These are phyloP conservation scores for Rhypophila decipiens DNA, from an alignment of 495 filamentous ascomycete genomes.

Conservation along the genomic window DNA sequence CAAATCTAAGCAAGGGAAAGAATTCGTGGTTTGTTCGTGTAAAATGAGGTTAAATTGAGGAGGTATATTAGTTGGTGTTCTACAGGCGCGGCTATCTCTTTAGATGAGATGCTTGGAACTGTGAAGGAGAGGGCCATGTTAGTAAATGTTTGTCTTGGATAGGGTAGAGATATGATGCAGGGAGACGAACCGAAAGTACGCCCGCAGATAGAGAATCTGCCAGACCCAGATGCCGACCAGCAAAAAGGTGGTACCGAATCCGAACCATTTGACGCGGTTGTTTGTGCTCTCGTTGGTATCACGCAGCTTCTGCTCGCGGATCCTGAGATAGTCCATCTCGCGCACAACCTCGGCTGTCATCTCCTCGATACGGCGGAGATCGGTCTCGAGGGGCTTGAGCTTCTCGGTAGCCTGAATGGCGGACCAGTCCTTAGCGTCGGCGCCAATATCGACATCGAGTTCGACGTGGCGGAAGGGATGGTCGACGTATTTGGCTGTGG, in stretches of 20 bases:
- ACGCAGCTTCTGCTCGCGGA: constrained; percentile 86
- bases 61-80: no score
- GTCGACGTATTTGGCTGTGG: constrained; percentile 31
- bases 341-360: constrained; percentile 71
- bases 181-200: constrained; percentile 87
- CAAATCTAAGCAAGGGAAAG: no score
- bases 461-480: constrained; percentile 75
- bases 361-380: constrained; percentile 89
- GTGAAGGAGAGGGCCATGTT: background rate
- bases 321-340: constrained; percentile 89
- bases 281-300: constrained; percentile 99
- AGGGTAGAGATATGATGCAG: no score
- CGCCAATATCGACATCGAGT: constrained; percentile 97
- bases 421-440: constrained; percentile 97
- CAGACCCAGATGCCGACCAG: constrained; percentile 84
- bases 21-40: no score
- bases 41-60: no score
- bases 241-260: constrained; percentile 90
- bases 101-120: constrained; percentile 82
- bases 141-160: no score
- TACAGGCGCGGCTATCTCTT: no score
- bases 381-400: constrained; percentile 93
- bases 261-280: constrained; percentile 97
- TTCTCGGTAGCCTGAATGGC: constrained; percentile 95
- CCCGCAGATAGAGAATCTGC: constrained; percentile 95